Evolutionary conservation across 208 protist species (phyloP).

Genomic region (Wallacemonas rigidus): DNA sequence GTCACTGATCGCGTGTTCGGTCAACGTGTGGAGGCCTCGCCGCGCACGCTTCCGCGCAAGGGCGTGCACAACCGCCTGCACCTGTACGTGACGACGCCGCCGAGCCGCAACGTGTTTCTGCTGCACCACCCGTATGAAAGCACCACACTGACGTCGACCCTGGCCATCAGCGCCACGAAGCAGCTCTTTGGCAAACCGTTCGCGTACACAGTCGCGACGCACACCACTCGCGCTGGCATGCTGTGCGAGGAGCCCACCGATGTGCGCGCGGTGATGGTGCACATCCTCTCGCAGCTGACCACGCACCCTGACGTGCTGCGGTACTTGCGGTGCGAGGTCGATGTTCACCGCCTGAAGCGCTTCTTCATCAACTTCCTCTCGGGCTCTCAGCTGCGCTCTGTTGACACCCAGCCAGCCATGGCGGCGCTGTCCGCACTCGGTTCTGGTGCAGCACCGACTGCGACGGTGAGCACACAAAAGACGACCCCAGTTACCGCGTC

Average conservation of each 20-base stretch:
- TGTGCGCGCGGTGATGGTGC: constrained; percentile 58
- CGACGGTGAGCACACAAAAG: not conserved
- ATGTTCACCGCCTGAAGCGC: constrained; percentile 48
- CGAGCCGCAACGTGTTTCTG: constrained; percentile 70
- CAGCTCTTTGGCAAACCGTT: constrained; percentile 24
- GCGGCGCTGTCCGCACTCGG: constrained; percentile 2
- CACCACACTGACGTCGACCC: constrained; percentile 35
- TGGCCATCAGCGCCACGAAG: constrained; percentile 26
- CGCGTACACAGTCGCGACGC: constrained; percentile 54
- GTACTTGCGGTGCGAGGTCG: constrained; percentile 62
- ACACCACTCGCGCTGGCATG: constrained; percentile 42
- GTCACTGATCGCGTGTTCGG: constrained; percentile 8
- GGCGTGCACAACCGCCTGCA: constrained; percentile 66
- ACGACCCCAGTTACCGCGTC: not conserved
- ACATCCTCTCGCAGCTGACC: constrained; percentile 67
- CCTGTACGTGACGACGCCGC: constrained; percentile 76
- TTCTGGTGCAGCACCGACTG: not conserved
- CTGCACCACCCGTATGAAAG: constrained; percentile 43
- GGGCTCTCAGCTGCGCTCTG: constrained; percentile 16
- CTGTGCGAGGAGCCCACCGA: constrained; percentile 69
- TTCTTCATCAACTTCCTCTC: constrained; percentile 58
- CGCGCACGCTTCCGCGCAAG: constrained; percentile 37
- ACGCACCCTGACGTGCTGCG: constrained; percentile 53
- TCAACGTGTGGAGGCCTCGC: constrained; percentile 1
- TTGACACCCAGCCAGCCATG: constrained; percentile 13